A percentile compares a stretch with the other conserved stretches of the same genome.
Conservation (phyloP, 1,139 yeast genomes). For the Diutina mesorugosa region DNA sequence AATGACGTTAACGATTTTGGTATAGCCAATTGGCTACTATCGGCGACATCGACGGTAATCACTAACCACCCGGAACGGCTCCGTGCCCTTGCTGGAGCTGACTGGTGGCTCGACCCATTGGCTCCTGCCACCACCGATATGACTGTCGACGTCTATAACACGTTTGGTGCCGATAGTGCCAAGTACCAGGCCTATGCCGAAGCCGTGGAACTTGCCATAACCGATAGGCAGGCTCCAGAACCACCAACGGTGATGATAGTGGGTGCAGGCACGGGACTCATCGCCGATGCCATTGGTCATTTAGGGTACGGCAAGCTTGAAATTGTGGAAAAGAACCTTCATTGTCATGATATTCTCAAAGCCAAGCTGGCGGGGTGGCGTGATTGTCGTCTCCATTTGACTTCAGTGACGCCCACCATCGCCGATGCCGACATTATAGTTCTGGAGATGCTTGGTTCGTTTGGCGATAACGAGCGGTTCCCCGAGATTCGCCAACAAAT, state of each 20-base stretch:
- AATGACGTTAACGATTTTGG: too few species aligned
- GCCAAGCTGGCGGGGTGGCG: constrained; percentile 6
- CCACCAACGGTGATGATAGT: constrained; percentile 30
- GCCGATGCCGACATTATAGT: background rate
- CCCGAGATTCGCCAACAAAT: constrained; percentile 51
- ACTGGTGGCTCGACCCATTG: constrained; percentile 33
- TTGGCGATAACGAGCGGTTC: constrained; percentile 81
- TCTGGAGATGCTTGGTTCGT: constrained; percentile 67
- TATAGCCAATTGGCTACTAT: background rate
- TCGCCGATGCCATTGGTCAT: constrained; percentile 17
- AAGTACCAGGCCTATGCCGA: constrained; percentile 57
- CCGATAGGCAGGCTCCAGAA: constrained; percentile 9
- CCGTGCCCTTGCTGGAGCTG: background rate
- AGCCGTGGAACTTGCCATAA: constrained; percentile 52
- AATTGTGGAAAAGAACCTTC: constrained; percentile 56
- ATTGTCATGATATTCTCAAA: constrained; percentile 38
- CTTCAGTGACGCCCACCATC: background rate
- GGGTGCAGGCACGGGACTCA: constrained; percentile 87
- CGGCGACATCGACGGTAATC: background rate
- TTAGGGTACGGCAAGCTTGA: constrained; percentile 13
- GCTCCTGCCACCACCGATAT: constrained; percentile 56
- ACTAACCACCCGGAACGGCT: background rate
- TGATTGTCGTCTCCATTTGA: background rate
- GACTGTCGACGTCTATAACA: constrained; percentile 44
- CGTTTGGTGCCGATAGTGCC: constrained; percentile 54